Evolutionary conservation across 306 rosid species (phyloP).

Genomic region (Acacia melanoxylon): DNA sequence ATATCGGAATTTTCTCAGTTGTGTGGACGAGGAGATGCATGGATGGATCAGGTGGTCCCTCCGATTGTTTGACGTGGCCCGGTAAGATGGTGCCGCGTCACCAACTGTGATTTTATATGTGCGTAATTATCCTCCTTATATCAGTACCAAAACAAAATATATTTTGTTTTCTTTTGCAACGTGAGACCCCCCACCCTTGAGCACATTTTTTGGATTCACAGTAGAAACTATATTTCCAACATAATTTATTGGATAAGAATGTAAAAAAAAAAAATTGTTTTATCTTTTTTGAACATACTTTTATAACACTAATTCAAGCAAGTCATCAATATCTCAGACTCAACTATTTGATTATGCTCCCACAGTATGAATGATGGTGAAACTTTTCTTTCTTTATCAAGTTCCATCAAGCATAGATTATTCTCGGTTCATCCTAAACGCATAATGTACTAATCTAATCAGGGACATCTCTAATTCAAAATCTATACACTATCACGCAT

Average conservation of each 20-base stretch:
- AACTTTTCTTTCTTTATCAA: background rate
- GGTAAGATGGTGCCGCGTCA: background rate
- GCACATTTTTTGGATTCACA: no score
- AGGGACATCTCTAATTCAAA: background rate
- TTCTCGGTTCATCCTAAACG: background rate
- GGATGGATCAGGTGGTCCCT: constrained; percentile 21
- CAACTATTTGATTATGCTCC: no score
- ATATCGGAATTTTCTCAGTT: background rate
- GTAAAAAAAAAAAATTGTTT: no score
- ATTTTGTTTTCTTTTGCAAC: no score
- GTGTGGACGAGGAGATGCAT: background rate
- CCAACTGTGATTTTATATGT: background rate
- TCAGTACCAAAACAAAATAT: no score
- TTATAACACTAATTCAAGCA: no score
- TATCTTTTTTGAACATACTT: no score
- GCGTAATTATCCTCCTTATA: background rate
- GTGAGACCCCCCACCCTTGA: no score
- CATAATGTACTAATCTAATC: background rate
- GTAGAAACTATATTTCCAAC: no score
- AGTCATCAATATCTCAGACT: no score
- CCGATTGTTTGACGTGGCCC: background rate
- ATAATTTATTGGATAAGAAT: no score
- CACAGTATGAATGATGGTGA: no score
- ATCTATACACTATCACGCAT: background rate
- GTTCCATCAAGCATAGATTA: background rate